phyloP scores from a whole-genome alignment of 2,329 filamentous ascomycete species.

The Pseudogymnoascus sp. region DNA sequence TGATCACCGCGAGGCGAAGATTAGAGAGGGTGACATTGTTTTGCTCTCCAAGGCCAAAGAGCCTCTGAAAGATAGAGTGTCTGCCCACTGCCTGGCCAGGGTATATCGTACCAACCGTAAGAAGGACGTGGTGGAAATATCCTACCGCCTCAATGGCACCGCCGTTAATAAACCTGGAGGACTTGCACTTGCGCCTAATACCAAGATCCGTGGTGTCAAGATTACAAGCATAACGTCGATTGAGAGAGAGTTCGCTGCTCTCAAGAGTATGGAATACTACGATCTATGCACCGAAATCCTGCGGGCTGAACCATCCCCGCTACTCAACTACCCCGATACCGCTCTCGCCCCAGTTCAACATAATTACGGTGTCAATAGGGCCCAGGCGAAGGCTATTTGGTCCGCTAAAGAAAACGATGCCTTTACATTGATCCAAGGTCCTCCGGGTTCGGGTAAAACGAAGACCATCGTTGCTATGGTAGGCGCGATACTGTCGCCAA shows the following conservation, averaged over 20 bases:
- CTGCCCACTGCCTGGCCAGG: slow-evolving; percentile 77
- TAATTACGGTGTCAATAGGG: slow-evolving; percentile 78
- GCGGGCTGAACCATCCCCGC: slow-evolving; percentile 79
- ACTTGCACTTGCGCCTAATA: slow-evolving; percentile 58
- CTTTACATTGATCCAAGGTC: slow-evolving; percentile 92
- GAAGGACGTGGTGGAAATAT: slow-evolving; percentile 72
- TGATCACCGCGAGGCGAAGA: slow-evolving; percentile 61
- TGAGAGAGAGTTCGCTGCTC: slow-evolving; percentile 87
- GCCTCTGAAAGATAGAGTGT: slow-evolving; percentile 57
- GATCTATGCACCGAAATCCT: slow-evolving; percentile 91
- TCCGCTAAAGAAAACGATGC: slow-evolving; percentile 93
- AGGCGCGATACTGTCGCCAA: slow-evolving; percentile 68
- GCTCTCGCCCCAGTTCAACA: slow-evolving; percentile 60
- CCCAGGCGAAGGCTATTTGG: slow-evolving; percentile 84
- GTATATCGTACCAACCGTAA: slow-evolving; percentile 75
- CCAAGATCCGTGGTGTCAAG: slow-evolving; percentile 66
- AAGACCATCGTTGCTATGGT: slow-evolving; percentile 98
- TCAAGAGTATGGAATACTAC: slow-evolving; percentile 89
- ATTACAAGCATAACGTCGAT: slow-evolving; percentile 90
- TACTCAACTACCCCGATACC: slow-evolving; percentile 72
- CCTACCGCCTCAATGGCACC: slow-evolving; percentile 69
- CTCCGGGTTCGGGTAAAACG: slow-evolving; percentile 94
- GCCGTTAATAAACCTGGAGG: slow-evolving; percentile 47
- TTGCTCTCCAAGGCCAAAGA: slow-evolving; percentile 68
- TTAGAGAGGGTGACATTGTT: slow-evolving; percentile 82